Percentiles rank a stretch among this genome's conserved stretches.
These are phyloP conservation scores for Aciculoconidium aculeatum DNA, from an alignment of 805 yeast genomes.

Conservation along the genomic window DNA sequence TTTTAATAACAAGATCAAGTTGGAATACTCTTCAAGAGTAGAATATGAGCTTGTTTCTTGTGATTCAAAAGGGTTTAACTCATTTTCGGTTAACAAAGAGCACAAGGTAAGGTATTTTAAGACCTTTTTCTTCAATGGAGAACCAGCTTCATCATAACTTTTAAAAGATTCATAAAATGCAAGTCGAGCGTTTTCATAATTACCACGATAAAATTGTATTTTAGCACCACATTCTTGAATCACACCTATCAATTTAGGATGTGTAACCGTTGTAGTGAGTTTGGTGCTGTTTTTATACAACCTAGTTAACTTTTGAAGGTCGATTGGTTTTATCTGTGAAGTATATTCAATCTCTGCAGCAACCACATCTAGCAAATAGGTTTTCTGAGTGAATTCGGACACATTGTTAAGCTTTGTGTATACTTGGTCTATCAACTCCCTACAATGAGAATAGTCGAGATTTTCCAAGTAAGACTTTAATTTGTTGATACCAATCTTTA, in stretches of 20 bases:
- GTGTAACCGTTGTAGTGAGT: constrained; percentile 62
- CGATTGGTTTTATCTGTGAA: constrained; percentile 26
- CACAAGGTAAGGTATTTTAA: constrained; percentile 58
- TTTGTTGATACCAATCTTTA: constrained; percentile 43
- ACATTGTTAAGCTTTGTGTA: constrained; percentile 32
- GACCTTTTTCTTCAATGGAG: constrained; percentile 44
- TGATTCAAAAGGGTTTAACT: constrained; percentile 66
- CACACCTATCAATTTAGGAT: constrained; percentile 70
- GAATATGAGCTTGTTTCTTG: constrained; percentile 60
- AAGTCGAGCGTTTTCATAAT: constrained; percentile 54
- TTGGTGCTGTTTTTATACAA: constrained; percentile 40
- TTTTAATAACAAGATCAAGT: constrained; percentile 22
- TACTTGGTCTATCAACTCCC: constrained; percentile 27
- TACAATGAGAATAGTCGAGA: constrained; percentile 25
- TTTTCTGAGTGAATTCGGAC: constrained; percentile 40
- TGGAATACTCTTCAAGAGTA: constrained; percentile 23
- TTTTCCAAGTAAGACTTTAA: constrained; percentile 32
- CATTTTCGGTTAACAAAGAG: constrained; percentile 56
- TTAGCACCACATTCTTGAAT: constrained; percentile 73
- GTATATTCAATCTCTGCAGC: constrained; percentile 60
- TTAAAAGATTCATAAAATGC: constrained; percentile 52
- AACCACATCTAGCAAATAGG: constrained; percentile 54
- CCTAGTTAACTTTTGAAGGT: constrained; percentile 35
- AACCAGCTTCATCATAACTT: constrained; percentile 40
- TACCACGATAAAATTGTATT: constrained; percentile 52